Percentiles rank a stretch among this genome's conserved stretches.
These are phyloP conservation scores for Crucibulum laeve DNA, from an alignment of 768 basidiomycete genomes.

Conservation along the genomic window DNA sequence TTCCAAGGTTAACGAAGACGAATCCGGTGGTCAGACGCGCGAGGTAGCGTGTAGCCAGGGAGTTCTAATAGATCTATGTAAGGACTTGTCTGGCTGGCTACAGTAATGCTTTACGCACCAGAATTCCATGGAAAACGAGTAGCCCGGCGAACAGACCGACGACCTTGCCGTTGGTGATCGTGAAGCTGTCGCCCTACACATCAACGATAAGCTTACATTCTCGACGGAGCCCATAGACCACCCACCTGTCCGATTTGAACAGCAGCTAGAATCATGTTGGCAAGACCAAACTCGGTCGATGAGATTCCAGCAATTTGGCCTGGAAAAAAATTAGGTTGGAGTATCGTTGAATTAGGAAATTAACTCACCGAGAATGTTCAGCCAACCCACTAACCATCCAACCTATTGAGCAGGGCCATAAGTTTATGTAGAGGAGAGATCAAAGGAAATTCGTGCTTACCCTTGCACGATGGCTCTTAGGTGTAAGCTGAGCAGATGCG, in stretches of 20 bases:
- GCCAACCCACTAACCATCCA: conserved; percentile 80
- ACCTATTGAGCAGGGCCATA: conserved; percentile 30
- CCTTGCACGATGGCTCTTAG: conserved; percentile 57
- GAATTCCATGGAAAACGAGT: conserved; percentile 70
- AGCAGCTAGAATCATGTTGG: conserved; percentile 79
- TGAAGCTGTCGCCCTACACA: background rate
- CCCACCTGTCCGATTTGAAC: conserved; percentile 61
- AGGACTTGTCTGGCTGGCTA: background rate
- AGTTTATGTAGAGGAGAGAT: conserved; percentile 3
- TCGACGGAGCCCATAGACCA: conserved; percentile 20
- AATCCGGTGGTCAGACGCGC: conserved; percentile 72
- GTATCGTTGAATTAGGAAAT: background rate
- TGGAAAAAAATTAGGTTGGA: conserved; percentile 1
- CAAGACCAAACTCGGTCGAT: conserved; percentile 80
- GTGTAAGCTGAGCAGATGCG: conserved; percentile 75
- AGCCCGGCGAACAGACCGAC: conserved; percentile 78
- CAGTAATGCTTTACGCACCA: conserved; percentile 33
- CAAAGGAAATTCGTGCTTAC: conserved; percentile 26
- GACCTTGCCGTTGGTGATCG: conserved; percentile 43
- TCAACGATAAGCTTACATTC: background rate
- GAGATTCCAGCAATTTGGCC: conserved; percentile 84
- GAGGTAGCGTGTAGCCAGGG: conserved; percentile 68
- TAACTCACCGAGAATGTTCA: conserved; percentile 67
- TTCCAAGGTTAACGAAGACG: conserved; percentile 85
- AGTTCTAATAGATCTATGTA: conserved; percentile 42